Evolutionary conservation across 1,284 basidiomycete species (phyloP), one percentile per base, ranked within the genome.

Genomic region (Leucoagaricus sp.): DNA sequence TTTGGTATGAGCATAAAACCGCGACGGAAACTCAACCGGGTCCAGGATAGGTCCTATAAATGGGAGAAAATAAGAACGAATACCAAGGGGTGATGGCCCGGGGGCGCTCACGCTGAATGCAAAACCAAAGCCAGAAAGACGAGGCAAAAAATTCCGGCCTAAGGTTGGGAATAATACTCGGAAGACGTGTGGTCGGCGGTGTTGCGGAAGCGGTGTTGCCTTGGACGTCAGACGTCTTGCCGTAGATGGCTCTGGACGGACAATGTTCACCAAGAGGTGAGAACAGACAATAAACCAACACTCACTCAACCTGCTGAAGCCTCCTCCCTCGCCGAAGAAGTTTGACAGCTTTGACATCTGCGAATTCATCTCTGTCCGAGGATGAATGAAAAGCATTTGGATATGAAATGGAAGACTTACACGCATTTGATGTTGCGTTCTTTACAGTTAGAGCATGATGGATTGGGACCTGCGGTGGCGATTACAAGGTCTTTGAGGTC

Each of bases 281-380:
- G 60, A 53, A 31, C 56, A 42, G 12, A 53, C 42, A 56, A 41
- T 53, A n/a, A 57, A 21, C 41, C 57, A 29, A 50, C 12, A 72
- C 83, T 53, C 61, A 84, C 83, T 88, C 86, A 65, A 93, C 91
- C 74, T 94, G 89, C 61, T 93, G 91, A 13, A 95, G 80, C 28
- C 93, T 82, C 54, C 93, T 84, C 23, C 93, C 93, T 41, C 92
- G 84, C 52, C 93, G 78, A 15, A 94, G 81, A 34, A 92, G 75
- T 72, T 94, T 94, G 55, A 91, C 91, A 2, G 91, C 88, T 67
- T 94, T 94, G 50, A 93, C 84, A 61, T 93, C 89, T 13, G 91
- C 90, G 65, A 91, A 94, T 68, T 91, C 92, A 69, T 95, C 93
- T 26, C 92, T 94, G 34, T 7, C 10, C 70, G 50, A 58, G 50